Base-by-base conservation (phyloP, 805 yeast genomes). In the Saccharomycopsis olivae region DNA sequence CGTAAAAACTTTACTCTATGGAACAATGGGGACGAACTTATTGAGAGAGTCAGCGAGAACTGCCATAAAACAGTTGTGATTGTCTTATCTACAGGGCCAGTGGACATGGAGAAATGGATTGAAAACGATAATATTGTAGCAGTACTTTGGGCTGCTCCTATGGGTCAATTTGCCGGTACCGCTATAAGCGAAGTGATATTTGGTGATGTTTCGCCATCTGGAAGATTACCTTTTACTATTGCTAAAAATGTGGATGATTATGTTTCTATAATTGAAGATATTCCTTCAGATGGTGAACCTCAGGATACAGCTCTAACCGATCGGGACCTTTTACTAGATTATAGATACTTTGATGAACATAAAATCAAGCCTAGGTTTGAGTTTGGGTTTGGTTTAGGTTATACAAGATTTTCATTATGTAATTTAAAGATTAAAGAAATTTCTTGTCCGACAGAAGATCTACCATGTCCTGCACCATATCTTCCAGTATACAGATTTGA, bases 191-290 rank as follows among this genome's bases (percentile, higher is more conserved):
- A 73, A 29, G 65, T 74, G 0, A 51, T 76, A 15, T 76, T 72
- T 54, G 83, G 83, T 1, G 76, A 71, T 29, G 62, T 59, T 14
- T 70, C 69, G 44, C 82, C 83, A 6, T 71, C 78, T 27, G 83
- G 83, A 3, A 65, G 68, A 44, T 60, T 77, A 29, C 82, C 83
- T 1, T 75, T 75, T 51, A 74, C 83, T 3, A 65, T 76, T 47
- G 79, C 83, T 11, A 69, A 65, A 51, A 67, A 70, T 46, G 59
- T 58, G 35, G 56, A 51, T 39, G 77, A 54, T 48, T 66, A 75
- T 47, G 70, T 68, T 17, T 68, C 69, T 16, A 57, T 72, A 9
- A 49, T 70, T 40, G 67, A 64, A 36, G 61, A 56, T 25, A 55
- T 60, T 13, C 56, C 60, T 3, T 48, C 51, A 16, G 51, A 60